phyloP scores from a whole-genome alignment of 305 asterid species.

The Fraxinus dipetala region DNA sequence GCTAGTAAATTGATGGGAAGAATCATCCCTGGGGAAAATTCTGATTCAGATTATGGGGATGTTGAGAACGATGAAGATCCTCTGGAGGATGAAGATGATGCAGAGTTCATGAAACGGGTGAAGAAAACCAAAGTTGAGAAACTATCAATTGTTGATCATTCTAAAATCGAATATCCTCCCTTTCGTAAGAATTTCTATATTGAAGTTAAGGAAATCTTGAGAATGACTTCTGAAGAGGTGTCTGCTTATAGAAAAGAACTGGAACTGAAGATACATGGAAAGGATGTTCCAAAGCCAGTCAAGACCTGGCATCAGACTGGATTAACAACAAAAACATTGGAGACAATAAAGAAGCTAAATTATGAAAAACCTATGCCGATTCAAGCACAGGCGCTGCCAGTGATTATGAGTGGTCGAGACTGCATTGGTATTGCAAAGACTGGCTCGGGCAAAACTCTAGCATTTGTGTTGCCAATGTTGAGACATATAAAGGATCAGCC shows the following conservation, averaged over 20 bases:
- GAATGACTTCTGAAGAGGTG: conserved; percentile 81
- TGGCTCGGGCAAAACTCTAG: conserved; percentile 94
- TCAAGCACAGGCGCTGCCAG: conserved; percentile 91
- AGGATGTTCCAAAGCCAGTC: conserved; percentile 91
- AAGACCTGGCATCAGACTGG: conserved; percentile 97
- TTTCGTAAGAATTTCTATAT: conserved; percentile 84
- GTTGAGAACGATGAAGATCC: conserved; percentile 55
- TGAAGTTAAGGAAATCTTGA: conserved; percentile 76
- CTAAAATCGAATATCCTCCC: conserved; percentile 73
- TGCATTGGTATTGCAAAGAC: conserved; percentile 97
- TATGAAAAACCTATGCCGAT: conserved; percentile 88
- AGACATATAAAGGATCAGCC: conserved; percentile 96
- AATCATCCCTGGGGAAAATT: conserved; percentile 83
- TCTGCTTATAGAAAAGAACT: conserved; percentile 69
- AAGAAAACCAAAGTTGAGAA: conserved; percentile 95
- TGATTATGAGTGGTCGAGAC: conserved; percentile 95
- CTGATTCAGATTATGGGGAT: conserved; percentile 74
- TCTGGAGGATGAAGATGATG: conserved; percentile 89
- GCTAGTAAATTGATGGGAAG: conserved; percentile 58
- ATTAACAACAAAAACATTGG: conserved; percentile 72
- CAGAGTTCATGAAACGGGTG: conserved; percentile 85
- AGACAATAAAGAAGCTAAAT: conserved; percentile 69
- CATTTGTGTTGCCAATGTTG: conserved; percentile 94
- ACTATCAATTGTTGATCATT: conserved; percentile 78
- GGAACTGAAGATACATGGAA: conserved; percentile 89